Conservation (phyloP, 2,329 filamentous ascomycete species). For the Diaporthe aspalathi region DNA sequence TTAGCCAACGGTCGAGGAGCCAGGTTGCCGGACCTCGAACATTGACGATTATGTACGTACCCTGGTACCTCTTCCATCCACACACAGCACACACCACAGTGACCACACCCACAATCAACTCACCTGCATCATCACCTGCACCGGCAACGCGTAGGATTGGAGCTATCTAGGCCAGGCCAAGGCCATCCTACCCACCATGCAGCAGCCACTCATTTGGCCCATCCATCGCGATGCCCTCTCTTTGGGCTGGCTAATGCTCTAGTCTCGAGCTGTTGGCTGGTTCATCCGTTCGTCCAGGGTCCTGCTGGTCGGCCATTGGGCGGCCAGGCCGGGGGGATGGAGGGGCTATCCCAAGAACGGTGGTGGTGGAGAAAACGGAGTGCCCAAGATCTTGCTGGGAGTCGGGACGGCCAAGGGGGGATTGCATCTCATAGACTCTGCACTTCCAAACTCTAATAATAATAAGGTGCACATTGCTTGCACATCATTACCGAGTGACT, state of each 20-base stretch:
- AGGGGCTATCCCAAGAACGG: slow-evolving; percentile 3
- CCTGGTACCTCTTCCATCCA: not conserved
- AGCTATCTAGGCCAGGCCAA: not conserved
- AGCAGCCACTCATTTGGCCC: slow-evolving; percentile 18
- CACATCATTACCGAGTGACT: slow-evolving; percentile 13
- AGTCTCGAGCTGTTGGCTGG: not conserved
- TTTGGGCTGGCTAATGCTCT: slow-evolving; percentile 9
- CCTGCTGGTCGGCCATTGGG: not conserved
- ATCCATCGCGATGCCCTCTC: not conserved
- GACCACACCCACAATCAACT: not conserved
- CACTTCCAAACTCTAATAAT: slow-evolving; percentile 2
- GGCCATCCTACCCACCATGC: slow-evolving; percentile 13
- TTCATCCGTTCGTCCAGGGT: not conserved
- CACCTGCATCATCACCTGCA: slow-evolving; percentile 14
- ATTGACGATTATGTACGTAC: not conserved
- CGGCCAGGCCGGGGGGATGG: not conserved
- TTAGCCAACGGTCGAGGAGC: slow-evolving; percentile 1
- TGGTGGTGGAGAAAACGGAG: slow-evolving; percentile 1
- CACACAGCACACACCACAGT: not conserved
- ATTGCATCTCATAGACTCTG: slow-evolving; percentile 16
- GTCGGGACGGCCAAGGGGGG: not conserved
- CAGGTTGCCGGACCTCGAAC: not conserved
- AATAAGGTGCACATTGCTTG: not conserved
- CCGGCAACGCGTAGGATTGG: slow-evolving; percentile 12
- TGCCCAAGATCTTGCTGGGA: slow-evolving; percentile 1